These are phyloP conservation scores for Fusarium sp. DNA, from an alignment of 2,329 filamentous ascomycete species.

Conservation along the genomic window DNA sequence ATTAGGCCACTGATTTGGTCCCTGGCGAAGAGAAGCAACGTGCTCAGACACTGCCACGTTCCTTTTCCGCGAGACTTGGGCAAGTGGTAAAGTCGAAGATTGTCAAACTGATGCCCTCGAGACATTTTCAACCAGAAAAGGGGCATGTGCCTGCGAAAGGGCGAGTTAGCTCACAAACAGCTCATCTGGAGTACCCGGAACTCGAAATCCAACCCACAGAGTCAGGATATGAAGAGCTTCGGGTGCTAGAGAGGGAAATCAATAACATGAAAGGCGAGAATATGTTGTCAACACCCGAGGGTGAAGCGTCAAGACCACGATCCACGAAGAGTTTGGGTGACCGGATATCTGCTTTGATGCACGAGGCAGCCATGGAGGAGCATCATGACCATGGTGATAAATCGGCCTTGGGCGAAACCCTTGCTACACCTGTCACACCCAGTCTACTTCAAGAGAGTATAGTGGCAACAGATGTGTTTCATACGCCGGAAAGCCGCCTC, in stretches of 20 bases:
- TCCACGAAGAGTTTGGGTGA: slow-evolving; percentile 32
- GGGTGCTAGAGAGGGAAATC: slow-evolving; percentile 37
- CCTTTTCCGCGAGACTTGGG: slow-evolving; percentile 47
- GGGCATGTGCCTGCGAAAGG: background rate
- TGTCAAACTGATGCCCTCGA: slow-evolving; percentile 11
- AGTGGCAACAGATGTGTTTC: slow-evolving; percentile 34
- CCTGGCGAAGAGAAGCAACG: background rate
- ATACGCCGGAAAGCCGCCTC: slow-evolving; percentile 39
- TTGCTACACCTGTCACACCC: slow-evolving; percentile 23
- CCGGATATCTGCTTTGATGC: slow-evolving; percentile 34
- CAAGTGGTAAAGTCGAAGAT: slow-evolving; percentile 42
- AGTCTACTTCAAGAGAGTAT: slow-evolving; percentile 28
- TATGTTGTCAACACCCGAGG: background rate
- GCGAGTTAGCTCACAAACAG: background rate
- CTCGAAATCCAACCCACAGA: slow-evolving; percentile 39
- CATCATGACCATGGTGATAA: slow-evolving; percentile 7
- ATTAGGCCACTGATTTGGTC: slow-evolving; percentile 44
- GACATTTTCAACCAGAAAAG: background rate
- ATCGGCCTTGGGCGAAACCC: background rate
- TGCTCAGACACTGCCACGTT: slow-evolving; percentile 29
- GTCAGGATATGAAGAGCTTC: slow-evolving; percentile 37
- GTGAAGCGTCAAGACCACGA: slow-evolving; percentile 1
- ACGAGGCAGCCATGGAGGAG: slow-evolving; percentile 21
- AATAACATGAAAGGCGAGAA: slow-evolving; percentile 26
- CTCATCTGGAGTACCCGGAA: slow-evolving; percentile 39